Conservation (phyloP, 1,284 basidiomycete species). For the Ustilago loliicola region DNA sequence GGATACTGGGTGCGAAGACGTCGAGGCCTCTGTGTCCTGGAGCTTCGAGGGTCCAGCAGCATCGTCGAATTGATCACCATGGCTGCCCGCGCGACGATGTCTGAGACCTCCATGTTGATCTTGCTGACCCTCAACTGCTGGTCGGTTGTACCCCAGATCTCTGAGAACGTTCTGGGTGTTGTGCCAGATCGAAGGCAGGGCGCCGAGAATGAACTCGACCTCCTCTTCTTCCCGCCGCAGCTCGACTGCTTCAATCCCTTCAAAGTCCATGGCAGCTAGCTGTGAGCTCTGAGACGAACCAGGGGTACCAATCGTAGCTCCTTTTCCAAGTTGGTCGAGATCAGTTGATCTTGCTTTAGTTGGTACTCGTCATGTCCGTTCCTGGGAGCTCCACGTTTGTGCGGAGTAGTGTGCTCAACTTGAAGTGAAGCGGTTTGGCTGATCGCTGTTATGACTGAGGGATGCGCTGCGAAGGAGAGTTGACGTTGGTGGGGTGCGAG, state of each 20-base stretch:
- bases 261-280: slow-evolving; percentile 19
- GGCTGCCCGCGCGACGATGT: slow-evolving; percentile 2
- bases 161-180: slow-evolving; percentile 44
- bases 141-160: slow-evolving; percentile 36
- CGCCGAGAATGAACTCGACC: slow-evolving; percentile 47
- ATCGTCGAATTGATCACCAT: not conserved
- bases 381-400: not conserved
- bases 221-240: slow-evolving; percentile 40
- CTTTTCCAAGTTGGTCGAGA: not conserved
- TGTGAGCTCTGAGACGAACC: not conserved
- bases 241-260: slow-evolving; percentile 13
- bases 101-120: slow-evolving; percentile 16
- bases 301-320: not conserved
- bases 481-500: not conserved
- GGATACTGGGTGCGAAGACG: not conserved
- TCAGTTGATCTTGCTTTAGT: not conserved
- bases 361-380: not conserved
- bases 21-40: not conserved
- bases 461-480: not conserved
- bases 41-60: not conserved
- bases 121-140: not conserved
- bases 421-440: not conserved
- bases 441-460: not conserved
- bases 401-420: not conserved
- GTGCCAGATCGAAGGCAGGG: slow-evolving; percentile 40